Evolutionary conservation across 768 basidiomycete genomes (phyloP), one percentile per base, ranked within the genome.

Genomic region (Leucocoprinus leucothites): DNA sequence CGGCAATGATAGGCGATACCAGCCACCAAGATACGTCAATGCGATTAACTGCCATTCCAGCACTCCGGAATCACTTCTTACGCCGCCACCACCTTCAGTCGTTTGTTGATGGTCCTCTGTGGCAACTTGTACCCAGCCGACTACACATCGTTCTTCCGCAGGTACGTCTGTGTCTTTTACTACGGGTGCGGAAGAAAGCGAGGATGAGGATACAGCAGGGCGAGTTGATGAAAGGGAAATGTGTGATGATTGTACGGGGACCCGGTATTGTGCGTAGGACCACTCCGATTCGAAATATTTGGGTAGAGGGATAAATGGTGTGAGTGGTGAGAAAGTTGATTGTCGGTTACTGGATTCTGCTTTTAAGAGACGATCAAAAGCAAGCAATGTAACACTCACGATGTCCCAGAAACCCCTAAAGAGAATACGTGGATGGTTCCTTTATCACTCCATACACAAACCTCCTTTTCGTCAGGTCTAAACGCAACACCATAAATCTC

Each of bases 271-370:
- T 13, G 94, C 91, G 65, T 96, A 94, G 0, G 94, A 95, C 94
- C 94, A 96, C 68, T 94, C 88, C n/a, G 92, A 94, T 64, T 86
- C 85, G 65, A 97, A 94, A 67, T 96, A 96, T 58, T 89, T 91
- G 16, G 93, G 93, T 31, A 92, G 76, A 13, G 87, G 89, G 9
- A 96, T 71, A 64, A 87, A 94, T 2, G 89, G 86, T 14, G 87
- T 82, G 45, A 96, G 71, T 3, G 87, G 84, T 0, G 89, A 91
- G 61, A 95, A 79, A 5, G 89, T 82, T 6, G 91, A 94, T 57
- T 91, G 90, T 36, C 89, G 90, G 64, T 94, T 93, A 42, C 90
- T 92, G 64, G 9, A 38, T n/a, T 57, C 34, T 38, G 41, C 43
- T 36, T 19, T 16, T 57, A 25, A 58, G 54, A 44, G 42, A 24